Conservation (phyloP, 2,329 filamentous ascomycete species). For the Colletotrichum phormii region DNA sequence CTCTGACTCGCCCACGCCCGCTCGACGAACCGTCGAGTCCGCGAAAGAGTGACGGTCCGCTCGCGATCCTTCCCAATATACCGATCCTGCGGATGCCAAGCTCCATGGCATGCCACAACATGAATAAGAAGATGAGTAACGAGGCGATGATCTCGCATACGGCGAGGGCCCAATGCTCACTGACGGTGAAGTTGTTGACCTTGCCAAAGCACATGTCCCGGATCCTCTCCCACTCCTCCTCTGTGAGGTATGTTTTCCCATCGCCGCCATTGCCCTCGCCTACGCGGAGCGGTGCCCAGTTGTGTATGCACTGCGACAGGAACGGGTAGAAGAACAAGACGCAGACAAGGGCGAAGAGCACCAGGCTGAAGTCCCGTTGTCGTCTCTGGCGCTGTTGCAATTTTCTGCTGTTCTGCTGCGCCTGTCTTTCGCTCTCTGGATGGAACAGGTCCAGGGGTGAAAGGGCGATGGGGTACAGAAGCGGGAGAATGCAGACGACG, state of each 20-base stretch:
- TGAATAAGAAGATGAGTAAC: conserved; percentile 3
- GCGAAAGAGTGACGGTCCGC: neutral
- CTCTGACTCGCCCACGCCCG: neutral
- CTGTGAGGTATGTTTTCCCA: neutral
- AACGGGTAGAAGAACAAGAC: conserved; percentile 42
- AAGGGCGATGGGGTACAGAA: conserved; percentile 39
- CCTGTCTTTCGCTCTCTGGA: neutral
- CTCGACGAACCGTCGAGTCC: neutral
- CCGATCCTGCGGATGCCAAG: neutral
- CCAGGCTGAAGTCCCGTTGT: neutral
- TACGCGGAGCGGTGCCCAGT: conserved; percentile 34
- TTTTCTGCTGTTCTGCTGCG: neutral
- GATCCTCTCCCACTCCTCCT: neutral
- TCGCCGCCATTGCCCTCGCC: conserved; percentile 20
- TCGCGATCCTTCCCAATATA: neutral
- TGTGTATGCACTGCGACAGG: conserved; percentile 41
- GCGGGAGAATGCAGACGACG: conserved; percentile 40
- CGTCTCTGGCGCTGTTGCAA: neutral
- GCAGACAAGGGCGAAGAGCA: conserved; percentile 4
- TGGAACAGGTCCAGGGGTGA: neutral
- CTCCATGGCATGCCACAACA: neutral
- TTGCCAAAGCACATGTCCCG: neutral
- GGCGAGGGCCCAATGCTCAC: neutral
- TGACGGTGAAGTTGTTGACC: neutral
- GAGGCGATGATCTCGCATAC: neutral